A percentile compares a stretch with the other conserved stretches of the same genome.
Conservation (phyloP, 768 basidiomycete species). For the Kwoniella heveanensis region DNA sequence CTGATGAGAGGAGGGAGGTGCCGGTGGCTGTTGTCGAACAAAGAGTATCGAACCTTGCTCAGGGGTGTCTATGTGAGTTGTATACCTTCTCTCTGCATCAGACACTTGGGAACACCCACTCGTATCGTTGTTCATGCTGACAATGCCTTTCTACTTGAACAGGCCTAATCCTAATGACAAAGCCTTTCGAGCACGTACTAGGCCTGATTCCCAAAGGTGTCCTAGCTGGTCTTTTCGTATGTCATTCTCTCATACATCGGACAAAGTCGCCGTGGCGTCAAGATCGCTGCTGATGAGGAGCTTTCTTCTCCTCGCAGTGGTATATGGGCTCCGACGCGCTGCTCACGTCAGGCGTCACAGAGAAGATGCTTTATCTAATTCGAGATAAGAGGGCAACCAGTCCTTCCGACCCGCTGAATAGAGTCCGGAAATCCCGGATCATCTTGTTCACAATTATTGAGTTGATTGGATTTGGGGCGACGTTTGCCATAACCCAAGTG, state of each 20-base stretch:
- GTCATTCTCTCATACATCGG: slow-evolving; percentile 34
- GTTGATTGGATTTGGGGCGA: slow-evolving; percentile 79
- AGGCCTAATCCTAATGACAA: slow-evolving; percentile 72
- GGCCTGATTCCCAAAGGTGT: slow-evolving; percentile 73
- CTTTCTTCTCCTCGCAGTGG: slow-evolving; percentile 59
- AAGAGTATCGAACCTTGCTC: slow-evolving; percentile 84
- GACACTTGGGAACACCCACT: too few relatives aligned
- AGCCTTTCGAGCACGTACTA: slow-evolving; percentile 79
- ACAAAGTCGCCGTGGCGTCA: slow-evolving; percentile 57
- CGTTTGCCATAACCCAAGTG: slow-evolving; percentile 88
- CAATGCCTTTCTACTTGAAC: too few relatives aligned
- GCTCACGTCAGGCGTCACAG: slow-evolving; percentile 76
- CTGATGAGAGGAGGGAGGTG: slow-evolving; percentile 48
- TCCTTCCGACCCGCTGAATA: slow-evolving; percentile 67
- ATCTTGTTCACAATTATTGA: slow-evolving; percentile 73
- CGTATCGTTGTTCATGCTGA: not conserved
- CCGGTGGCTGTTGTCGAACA: slow-evolving; percentile 80
- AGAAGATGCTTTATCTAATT: slow-evolving; percentile 76
- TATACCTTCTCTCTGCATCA: too few relatives aligned
- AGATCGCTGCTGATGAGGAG: not conserved
- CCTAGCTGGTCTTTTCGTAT: slow-evolving; percentile 80
- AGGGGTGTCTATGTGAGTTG: slow-evolving; percentile 69
- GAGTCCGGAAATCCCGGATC: slow-evolving; percentile 74
- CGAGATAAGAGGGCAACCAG: slow-evolving; percentile 69
- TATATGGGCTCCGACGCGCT: slow-evolving; percentile 88